Evolutionary conservation across 768 basidiomycete species (phyloP).

Genomic region (Tylopilus balloui): DNA sequence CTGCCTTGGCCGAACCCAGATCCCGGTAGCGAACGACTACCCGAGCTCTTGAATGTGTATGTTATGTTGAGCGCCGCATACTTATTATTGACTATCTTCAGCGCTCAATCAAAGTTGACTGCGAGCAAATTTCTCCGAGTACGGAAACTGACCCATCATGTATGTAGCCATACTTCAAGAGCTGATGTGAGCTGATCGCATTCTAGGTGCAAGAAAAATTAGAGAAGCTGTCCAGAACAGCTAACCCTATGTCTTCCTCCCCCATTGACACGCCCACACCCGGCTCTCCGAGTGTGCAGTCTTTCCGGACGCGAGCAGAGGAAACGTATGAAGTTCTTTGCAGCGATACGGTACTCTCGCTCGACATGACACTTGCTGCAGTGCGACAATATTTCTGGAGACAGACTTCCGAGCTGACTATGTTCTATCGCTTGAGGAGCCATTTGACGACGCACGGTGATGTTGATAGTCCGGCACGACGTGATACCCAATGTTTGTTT

Average conservation of each 20-base stretch:
- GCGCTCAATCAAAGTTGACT: conserved; percentile 79
- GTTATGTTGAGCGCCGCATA: conserved; percentile 27
- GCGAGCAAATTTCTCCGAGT: conserved; percentile 84
- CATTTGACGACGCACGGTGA: background rate
- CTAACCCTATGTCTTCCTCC: conserved; percentile 26
- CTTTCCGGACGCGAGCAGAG: conserved; percentile 42
- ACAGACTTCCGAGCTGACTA: conserved; percentile 62
- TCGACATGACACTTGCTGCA: conserved; percentile 86
- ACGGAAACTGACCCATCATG: conserved; percentile 79
- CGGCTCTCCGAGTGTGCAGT: conserved; percentile 23
- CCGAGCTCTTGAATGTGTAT: conserved; percentile 82
- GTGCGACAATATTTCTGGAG: conserved; percentile 90
- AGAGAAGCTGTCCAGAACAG: conserved; percentile 46
- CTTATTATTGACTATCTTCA: conserved; percentile 24
- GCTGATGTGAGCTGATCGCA: conserved; percentile 4
- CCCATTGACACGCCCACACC: conserved; percentile 39
- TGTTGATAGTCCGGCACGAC: conserved; percentile 1
- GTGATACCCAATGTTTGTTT: background rate
- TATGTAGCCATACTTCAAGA: conserved; percentile 35
- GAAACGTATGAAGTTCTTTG: conserved; percentile 85
- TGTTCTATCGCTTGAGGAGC: conserved; percentile 65
- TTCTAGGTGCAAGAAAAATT: conserved; percentile 78
- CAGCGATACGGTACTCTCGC: conserved; percentile 76
- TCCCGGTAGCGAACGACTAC: conserved; percentile 55
- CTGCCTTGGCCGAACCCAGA: conserved; percentile 68